Evolutionary conservation across 768 basidiomycete genomes (phyloP), one percentile per base, ranked within the genome.

Genomic region (Melanogaster broomeanus): DNA sequence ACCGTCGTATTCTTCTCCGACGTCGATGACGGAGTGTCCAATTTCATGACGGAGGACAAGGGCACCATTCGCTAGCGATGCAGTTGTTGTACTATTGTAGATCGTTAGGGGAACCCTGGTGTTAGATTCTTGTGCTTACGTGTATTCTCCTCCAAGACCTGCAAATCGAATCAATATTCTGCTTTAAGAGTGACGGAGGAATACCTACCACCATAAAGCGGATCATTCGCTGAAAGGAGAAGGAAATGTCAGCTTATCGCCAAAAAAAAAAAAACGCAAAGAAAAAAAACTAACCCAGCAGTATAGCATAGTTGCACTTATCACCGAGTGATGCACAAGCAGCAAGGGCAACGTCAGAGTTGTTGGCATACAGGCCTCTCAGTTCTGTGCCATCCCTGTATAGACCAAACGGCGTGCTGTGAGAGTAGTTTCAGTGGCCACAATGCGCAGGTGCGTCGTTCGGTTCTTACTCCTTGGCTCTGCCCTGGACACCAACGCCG

Each of bases 1-100:
- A 12, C 88, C 89, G 56, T 91, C 90, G 61, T 92, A 90, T 69
- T 90, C 89, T 68, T 91, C 90, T 4, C 90, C 90, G 18, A 89
- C 84, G 7, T 81, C 72, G 58, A 90, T 87, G 42, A 90, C 81
- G 21, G 87, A 88, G 68, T 92, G 89, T 0, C 89, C 89, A 1
- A 90, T 79, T 66, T 90, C 89, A 60, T 90, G 89, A 6, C 88
- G 79, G 27, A 91, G 77, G 6, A 90, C 87, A 18, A 88, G 77
- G 16, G 87, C 80, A 0, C 89, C 88, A 48, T 90, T 92, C 12
- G 82, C 75, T 18, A 80, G 66, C 1, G 89, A 91, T 2, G 88
- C 81, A 10, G 90, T 92, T 49, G 88, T 82, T 4, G 88, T 85
- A 3, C 89, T 90, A 62, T 27, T 13, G 13, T 19, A 49, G 34